Evolutionary conservation across 805 yeast species (phyloP), one percentile per base, ranked within the genome.

Genomic region (Yamadazyma paraphyllophila): DNA sequence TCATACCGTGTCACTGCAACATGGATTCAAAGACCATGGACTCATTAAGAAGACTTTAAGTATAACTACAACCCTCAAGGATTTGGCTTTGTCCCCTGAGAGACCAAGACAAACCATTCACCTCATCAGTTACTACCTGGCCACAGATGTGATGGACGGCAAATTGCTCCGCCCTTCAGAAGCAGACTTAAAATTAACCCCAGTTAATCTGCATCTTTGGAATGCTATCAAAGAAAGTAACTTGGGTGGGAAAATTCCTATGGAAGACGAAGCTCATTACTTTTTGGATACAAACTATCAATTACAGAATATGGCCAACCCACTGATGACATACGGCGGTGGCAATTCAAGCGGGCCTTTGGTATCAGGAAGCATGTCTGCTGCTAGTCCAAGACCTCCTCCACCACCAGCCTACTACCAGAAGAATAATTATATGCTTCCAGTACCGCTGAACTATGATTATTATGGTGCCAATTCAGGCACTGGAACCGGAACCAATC

Each of bases 11-110:
- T 14, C 30, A 3, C 16, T 25, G 30, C 74, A 83, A 0, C 82
- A 81, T 56, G 82, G 82, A 10, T 84, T 82, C 58, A 83, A 82
- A 57, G 82, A 79, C 39, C 73, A 75, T 37, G 96, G 96, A 0
- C 71, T 91, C 38, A 80, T 89, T 48, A 91, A 91, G 62, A 89
- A 90, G 62, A 88, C 97, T 0, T 68, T 89, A 49, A 80, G 89
- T 1, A 71, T 88, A 20, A 76, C 81, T n/a, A 63, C 85, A 12
- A 62, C 47, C 12, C 43, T 58, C 10, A 61, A 61, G 41, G 67
- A 65, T 12, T 55, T 65, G 20, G 58, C 61, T 39, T 36, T 63
- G 7, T 14, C n/a, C 12, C 55, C 55, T 10, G 57, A 58, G 25
- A 53, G 55, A 26, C 62, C 54, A 35, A 61, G 59, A 37, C 77